phyloP scores from a whole-genome alignment of 2,329 filamentous ascomycete species.

The Pleoardoris graminearum region DNA sequence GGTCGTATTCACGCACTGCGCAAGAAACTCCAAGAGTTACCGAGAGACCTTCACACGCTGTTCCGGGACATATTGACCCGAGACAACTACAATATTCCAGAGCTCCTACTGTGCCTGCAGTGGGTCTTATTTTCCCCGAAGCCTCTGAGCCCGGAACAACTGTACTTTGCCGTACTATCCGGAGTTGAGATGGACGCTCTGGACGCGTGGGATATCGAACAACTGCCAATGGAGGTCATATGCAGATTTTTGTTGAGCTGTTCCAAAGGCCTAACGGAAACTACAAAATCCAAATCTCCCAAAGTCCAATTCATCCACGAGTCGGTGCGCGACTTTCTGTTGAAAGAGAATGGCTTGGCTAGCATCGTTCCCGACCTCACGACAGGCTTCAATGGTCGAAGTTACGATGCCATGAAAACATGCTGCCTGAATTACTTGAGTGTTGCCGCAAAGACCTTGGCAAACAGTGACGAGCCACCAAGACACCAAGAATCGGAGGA shows the following conservation, averaged over 20 bases:
- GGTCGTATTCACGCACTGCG: conserved; percentile 36
- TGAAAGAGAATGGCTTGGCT: conserved; percentile 37
- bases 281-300: conserved; percentile 15
- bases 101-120: conserved; percentile 47
- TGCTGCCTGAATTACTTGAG: conserved; percentile 49
- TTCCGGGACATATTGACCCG: conserved; percentile 51
- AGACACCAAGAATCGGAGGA: no score
- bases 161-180: conserved; percentile 10
- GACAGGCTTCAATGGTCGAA: conserved; percentile 32
- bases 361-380: conserved; percentile 35
- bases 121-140: conserved; percentile 58
- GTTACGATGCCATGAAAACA: conserved; percentile 50
- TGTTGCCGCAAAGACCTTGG: conserved; percentile 29
- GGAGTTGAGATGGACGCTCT: conserved; percentile 1
- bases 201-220: conserved; percentile 29
- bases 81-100: conserved; percentile 37
- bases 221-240: conserved; percentile 11
- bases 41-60: conserved; percentile 48
- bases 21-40: conserved; percentile 45
- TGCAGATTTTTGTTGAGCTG: conserved; percentile 16
- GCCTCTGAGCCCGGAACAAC: conserved; percentile 43
- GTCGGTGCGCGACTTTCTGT: conserved; percentile 42
- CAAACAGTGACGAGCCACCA: neutral
- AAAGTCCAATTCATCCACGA: conserved; percentile 34
- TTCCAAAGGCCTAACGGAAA: conserved; percentile 20